A percentile compares a stretch with the other conserved stretches of the same genome.
These are phyloP conservation scores for Amaranthus cruentus DNA, from an alignment of 148 eudicot genomes.

Conservation along the genomic window DNA sequence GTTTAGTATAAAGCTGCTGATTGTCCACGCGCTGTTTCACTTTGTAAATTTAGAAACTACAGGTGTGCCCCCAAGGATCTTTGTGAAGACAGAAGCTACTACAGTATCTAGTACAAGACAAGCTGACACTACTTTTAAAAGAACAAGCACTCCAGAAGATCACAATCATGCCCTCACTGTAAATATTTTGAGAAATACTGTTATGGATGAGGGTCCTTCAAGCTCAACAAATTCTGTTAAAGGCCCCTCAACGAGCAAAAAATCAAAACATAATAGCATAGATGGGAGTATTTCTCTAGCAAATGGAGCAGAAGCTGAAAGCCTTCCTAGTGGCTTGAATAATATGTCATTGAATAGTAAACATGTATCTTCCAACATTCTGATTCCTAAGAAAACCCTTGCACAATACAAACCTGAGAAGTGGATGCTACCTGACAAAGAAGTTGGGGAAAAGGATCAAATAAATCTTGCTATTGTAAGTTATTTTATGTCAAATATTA, in stretches of 20 bases:
- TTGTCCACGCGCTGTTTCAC: not conserved
- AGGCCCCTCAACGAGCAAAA: conserved; percentile 28
- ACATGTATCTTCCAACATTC: conserved; percentile 40
- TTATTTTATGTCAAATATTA: conserved; percentile 15
- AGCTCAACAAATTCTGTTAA: conserved; percentile 34
- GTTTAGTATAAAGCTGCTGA: not conserved
- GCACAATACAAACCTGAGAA: conserved; percentile 70
- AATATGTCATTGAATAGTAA: conserved; percentile 40
- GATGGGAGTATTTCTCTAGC: conserved; percentile 28
- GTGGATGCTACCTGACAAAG: conserved; percentile 71
- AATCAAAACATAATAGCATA: conserved; percentile 21
- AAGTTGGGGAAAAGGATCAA: conserved; percentile 45
- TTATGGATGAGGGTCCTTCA: conserved; percentile 29
- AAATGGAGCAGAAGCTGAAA: conserved; percentile 30
- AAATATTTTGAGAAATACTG: conserved; percentile 24
- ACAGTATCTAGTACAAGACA: conserved; percentile 18
- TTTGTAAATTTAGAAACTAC: conserved; percentile 16
- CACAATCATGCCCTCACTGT: conserved; percentile 20
- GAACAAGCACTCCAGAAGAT: conserved; percentile 16
- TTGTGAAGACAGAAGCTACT: conserved; percentile 22
- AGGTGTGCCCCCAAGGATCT: conserved; percentile 29
- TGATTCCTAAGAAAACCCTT: conserved; percentile 31
- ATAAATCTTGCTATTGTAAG: conserved; percentile 97
- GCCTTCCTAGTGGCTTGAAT: conserved; percentile 31
- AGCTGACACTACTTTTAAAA: conserved; percentile 17